phyloP scores from a whole-genome alignment of 2,329 filamentous ascomycete species.

The Aspergillus chevalieri region DNA sequence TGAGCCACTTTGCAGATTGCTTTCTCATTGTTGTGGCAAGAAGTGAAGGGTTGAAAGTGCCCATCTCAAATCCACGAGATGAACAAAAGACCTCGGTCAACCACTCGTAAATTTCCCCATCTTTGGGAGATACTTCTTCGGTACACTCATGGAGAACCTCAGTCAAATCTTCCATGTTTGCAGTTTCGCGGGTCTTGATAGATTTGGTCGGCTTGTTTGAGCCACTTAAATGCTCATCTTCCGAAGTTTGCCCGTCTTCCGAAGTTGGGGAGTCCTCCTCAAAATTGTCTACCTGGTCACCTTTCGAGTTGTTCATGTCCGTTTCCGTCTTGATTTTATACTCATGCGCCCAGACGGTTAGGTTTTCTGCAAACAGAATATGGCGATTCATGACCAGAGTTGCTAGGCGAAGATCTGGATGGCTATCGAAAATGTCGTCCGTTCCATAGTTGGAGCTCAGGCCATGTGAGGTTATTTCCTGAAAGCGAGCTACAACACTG shows the following conservation, averaged over 20 bases:
- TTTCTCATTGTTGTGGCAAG: constrained; percentile 42
- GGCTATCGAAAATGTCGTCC: constrained; percentile 27
- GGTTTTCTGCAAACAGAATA: constrained; percentile 15
- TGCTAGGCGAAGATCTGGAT: constrained; percentile 26
- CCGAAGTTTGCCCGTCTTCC: not conserved
- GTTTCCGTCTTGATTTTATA: constrained; percentile 2
- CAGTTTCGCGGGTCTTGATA: constrained; percentile 1
- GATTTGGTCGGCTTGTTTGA: not conserved
- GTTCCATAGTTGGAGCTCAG: constrained; percentile 30
- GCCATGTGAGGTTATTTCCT: constrained; percentile 27
- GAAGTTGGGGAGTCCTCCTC: not conserved
- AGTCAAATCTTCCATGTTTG: constrained; percentile 8
- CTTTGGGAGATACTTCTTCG: not conserved
- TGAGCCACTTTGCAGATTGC: constrained; percentile 51
- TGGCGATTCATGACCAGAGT: constrained; percentile 26
- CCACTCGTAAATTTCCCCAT: constrained; percentile 37
- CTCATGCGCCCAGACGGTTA: constrained; percentile 15
- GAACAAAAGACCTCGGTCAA: constrained; percentile 39
- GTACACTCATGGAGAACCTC: constrained; percentile 13
- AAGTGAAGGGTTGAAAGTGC: constrained; percentile 38
- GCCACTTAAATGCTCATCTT: not conserved
- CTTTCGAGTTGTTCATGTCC: not conserved
- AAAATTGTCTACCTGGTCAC: not conserved
- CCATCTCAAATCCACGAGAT: constrained; percentile 51
- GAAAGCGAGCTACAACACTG: constrained; percentile 35